A percentile compares a stretch with the other conserved stretches of the same genome.
Conservation (phyloP, 2,329 filamentous ascomycete species). For the Thyridium curvatum region DNA sequence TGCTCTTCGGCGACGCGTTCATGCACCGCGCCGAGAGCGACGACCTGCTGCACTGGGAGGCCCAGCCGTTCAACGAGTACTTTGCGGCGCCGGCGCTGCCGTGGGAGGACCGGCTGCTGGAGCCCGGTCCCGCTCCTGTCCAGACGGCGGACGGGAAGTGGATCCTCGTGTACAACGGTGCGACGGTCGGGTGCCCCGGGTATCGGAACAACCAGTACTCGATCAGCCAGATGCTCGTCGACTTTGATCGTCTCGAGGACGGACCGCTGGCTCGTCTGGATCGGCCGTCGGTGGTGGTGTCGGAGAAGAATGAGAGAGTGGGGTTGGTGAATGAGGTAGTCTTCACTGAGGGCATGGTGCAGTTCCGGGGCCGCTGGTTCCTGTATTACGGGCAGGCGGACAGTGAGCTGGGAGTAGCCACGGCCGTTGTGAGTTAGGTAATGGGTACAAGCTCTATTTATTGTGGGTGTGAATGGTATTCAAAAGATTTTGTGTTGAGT, state of each 20-base stretch:
- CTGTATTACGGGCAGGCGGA: slow-evolving; percentile 6
- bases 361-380: slow-evolving; percentile 3
- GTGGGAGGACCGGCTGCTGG: slow-evolving; percentile 1
- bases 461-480: neutral
- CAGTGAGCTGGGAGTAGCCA: slow-evolving; percentile 6
- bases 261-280: neutral
- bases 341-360: slow-evolving; percentile 1
- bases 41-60: neutral
- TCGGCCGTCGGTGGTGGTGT: neutral
- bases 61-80: neutral
- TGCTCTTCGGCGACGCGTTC: neutral
- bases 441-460: neutral
- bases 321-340: neutral
- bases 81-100: neutral
- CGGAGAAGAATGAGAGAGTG: neutral
- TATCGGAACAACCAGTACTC: slow-evolving; percentile 6
- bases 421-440: neutral
- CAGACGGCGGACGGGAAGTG: neutral
- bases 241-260: neutral
- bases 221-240: slow-evolving; percentile 5
- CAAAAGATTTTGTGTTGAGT: neutral
- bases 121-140: neutral
- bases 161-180: slow-evolving; percentile 1
- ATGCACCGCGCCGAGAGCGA: neutral
- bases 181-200: slow-evolving; percentile 2